A percentile compares a stretch with the other conserved stretches of the same genome.
Evolutionary conservation across 2,329 filamentous ascomycete species (phyloP).

Genomic region (Xylaria polymorpha): DNA sequence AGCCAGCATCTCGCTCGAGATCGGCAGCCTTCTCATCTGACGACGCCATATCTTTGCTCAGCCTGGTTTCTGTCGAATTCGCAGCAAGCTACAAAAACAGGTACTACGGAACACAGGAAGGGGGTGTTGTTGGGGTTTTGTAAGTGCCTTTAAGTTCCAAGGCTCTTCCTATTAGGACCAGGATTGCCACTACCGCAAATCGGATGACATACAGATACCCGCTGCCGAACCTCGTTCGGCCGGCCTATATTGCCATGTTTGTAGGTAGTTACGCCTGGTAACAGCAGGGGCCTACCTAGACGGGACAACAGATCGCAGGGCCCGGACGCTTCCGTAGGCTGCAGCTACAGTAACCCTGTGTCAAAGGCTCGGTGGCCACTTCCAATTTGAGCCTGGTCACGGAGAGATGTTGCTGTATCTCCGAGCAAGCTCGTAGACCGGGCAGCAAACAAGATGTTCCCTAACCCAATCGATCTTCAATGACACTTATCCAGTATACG

Average conservation of each 20-base stretch:
- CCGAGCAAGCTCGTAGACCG: constrained; percentile 23
- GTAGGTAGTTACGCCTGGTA: neutral
- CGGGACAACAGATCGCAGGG: constrained; percentile 14
- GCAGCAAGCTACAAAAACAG: neutral
- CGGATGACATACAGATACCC: constrained; percentile 17
- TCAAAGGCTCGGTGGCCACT: constrained; percentile 14
- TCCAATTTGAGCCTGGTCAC: constrained; percentile 1
- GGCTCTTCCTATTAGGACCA: neutral
- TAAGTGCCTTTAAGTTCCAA: neutral
- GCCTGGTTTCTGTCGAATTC: neutral
- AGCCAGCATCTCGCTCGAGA: constrained; percentile 32
- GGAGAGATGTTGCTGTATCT: constrained; percentile 7
- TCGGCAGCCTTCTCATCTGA: constrained; percentile 35
- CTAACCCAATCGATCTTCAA: neutral
- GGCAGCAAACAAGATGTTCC: neutral
- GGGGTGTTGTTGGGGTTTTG: constrained; percentile 24
- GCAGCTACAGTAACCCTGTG: neutral
- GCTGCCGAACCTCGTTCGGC: constrained; percentile 17
- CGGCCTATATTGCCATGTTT: constrained; percentile 1
- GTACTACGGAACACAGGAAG: constrained; percentile 1
- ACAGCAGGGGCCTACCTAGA: constrained; percentile 7
- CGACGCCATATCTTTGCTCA: constrained; percentile 27
- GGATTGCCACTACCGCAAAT: constrained; percentile 12
- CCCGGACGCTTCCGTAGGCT: constrained; percentile 1
- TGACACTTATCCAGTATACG: too few species aligned